phyloP scores from a whole-genome alignment of 2,329 filamentous ascomycete genomes.

The Calonectria ilicicola region DNA sequence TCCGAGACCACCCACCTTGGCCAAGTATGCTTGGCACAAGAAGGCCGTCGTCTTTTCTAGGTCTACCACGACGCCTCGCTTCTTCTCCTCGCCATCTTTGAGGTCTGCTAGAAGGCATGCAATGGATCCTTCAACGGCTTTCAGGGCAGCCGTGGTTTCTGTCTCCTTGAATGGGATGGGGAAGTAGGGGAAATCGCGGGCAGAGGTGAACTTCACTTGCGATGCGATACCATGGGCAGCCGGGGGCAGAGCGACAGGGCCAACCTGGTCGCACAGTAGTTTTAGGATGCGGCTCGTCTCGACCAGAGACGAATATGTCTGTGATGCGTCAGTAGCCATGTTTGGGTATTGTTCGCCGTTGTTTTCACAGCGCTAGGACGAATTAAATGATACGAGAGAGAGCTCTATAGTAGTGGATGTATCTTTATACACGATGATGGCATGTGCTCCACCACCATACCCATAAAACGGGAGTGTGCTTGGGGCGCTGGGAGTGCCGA shows the following conservation, averaged over 20 bases:
- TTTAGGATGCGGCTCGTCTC: conserved; percentile 38
- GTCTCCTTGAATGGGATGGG: conserved; percentile 62
- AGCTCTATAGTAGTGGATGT: neutral
- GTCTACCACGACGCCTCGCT: conserved; percentile 44
- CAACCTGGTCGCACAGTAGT: conserved; percentile 38
- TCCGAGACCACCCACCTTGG: conserved; percentile 51
- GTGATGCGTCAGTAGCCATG: conserved; percentile 21
- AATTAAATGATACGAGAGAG: neutral
- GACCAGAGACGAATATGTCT: conserved; percentile 34
- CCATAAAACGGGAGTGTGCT: neutral
- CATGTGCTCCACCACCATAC: conserved; percentile 13
- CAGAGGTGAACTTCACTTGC: conserved; percentile 48
- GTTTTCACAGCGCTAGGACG: conserved; percentile 11
- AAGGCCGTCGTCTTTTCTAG: conserved; percentile 57
- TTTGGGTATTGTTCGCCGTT: neutral
- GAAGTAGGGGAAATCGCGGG: conserved; percentile 55
- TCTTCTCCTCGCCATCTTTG: conserved; percentile 23
- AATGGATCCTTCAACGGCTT: conserved; percentile 54
- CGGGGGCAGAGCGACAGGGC: conserved; percentile 44
- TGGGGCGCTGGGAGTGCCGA: neutral
- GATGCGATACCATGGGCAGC: conserved; percentile 38
- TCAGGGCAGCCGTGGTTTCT: conserved; percentile 56
- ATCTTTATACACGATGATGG: conserved; percentile 22
- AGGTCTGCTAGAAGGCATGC: conserved; percentile 48
- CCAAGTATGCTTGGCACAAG: conserved; percentile 53